phyloP scores from a whole-genome alignment of 495 filamentous ascomycete species.

The Eremomyces bilateralis region DNA sequence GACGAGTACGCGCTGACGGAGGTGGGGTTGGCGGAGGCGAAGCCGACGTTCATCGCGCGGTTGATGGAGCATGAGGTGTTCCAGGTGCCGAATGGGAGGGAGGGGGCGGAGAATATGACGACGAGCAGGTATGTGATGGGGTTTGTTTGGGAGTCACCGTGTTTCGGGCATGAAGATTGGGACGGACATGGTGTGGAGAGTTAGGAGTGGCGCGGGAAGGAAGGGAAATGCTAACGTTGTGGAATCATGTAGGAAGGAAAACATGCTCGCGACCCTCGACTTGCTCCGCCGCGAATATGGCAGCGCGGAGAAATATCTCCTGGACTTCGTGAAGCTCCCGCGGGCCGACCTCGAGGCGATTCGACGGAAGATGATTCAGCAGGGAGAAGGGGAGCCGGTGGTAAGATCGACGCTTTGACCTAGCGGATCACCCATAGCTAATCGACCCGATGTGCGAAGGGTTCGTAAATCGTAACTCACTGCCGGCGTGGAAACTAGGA shows the following conservation, averaged over 20 bases:
- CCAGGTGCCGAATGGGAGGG: conserved; percentile 10
- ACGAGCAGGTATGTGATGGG: background rate
- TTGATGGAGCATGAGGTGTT: conserved; percentile 2
- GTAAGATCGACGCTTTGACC: too few relatives aligned
- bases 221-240: too few relatives aligned
- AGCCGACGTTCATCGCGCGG: conserved; percentile 9
- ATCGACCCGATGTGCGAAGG: too few relatives aligned
- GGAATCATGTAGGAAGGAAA: conserved; percentile 7
- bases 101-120: conserved; percentile 3
- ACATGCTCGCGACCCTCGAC: conserved; percentile 30
- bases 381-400: too few relatives aligned
- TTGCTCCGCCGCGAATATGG: conserved; percentile 31
- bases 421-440: too few relatives aligned
- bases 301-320: conserved; percentile 32
- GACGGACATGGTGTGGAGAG: too few relatives aligned
- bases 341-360: conserved; percentile 27
- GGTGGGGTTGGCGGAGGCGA: conserved; percentile 13
- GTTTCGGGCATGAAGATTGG: background rate
- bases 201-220: too few relatives aligned
- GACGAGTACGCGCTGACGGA: conserved; percentile 20
- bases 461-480: too few relatives aligned
- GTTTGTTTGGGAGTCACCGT: background rate
- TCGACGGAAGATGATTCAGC: too few relatives aligned
- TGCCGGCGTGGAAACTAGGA: too few relatives aligned
- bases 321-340: conserved; percentile 28